Evolutionary conservation across 2,329 filamentous ascomycete genomes (phyloP), one percentile per base, ranked within the genome.

Genomic region (Cladosporium sp.): DNA sequence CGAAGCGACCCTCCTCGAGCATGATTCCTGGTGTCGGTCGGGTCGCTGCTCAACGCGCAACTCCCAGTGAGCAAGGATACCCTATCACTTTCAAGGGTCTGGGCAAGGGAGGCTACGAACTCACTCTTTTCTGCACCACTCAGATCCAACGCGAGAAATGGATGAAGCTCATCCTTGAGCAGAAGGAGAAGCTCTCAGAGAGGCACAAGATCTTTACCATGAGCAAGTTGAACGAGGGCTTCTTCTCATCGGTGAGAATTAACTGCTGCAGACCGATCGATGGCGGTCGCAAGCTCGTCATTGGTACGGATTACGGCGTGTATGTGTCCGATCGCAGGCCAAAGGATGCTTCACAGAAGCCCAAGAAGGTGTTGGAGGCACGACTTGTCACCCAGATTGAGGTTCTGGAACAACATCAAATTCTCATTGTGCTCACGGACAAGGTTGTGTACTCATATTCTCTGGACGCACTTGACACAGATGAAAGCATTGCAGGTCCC

Each of bases 81-180:
- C 95, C 95, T 0, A 96, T 99, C 67, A 98, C 94, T 1, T 99
- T 99, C 84, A 89, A 91, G 71, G 93, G 97, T 83, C 85, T 99
- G 67, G 95, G 95, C 58, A 97, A 96, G 79, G 93, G 93, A 63
- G 95, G 94, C 35, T 99, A 97, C 75, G 94, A 97, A 76, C 82
- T 93, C 73, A 95, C 93, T 3, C 84, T 99, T 5, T 98, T 90
- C 78, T 94, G 93, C 56, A 88, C 90, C 11, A 96, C 92, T 66
- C 89, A 92, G 71, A 90, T 92, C 10, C 91, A 92, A 29, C 87
- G 95, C 66, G 92, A 94, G 77, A 99, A 98, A 79, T 99, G 95
- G 90, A 92, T 99, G 76, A 93, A 99, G 80, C 89, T 92, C 74
- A 97, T 99, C 72, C 92, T 97, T 74, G 86, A 88, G 59, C 93